A percentile compares a stretch with the other conserved stretches of the same genome.
Conservation (phyloP, 108 stramenopile species). For the Conticribra guillardii region DNA sequence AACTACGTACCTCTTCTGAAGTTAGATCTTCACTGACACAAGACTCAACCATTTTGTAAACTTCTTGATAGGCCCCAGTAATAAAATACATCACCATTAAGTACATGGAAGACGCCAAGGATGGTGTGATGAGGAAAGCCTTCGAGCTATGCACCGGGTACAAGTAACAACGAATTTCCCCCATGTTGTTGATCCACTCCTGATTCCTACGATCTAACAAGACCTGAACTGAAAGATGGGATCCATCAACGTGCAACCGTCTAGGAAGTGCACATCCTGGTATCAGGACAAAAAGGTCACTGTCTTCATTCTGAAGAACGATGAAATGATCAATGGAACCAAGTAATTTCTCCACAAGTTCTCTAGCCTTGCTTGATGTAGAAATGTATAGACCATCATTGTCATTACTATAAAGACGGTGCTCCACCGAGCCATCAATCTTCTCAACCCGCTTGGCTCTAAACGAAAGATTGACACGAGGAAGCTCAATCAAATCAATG, state of each 20-base stretch:
- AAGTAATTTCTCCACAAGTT: constrained; percentile 82
- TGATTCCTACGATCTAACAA: constrained; percentile 91
- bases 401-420: constrained; percentile 91
- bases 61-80: constrained; percentile 94
- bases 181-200: constrained; percentile 97
- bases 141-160: constrained; percentile 96
- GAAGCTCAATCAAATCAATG: constrained; percentile 94
- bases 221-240: constrained; percentile 87
- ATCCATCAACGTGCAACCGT: constrained; percentile 82
- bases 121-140: constrained; percentile 92
- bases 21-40: constrained; percentile 96
- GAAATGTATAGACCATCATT: constrained; percentile 95
- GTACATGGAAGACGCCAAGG: constrained; percentile 96
- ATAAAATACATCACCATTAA: constrained; percentile 97
- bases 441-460: constrained; percentile 72
- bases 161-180: constrained; percentile 95
- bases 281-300: constrained; percentile 94
- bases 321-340: constrained; percentile 90
- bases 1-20: constrained; percentile 82
- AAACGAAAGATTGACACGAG: constrained; percentile 95
- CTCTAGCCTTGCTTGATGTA: constrained; percentile 77
- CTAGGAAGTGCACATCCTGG: constrained; percentile 93
- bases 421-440: constrained; percentile 71
- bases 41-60: constrained; percentile 94
- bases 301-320: constrained; percentile 93